Conservation (phyloP, 2,329 filamentous ascomycete genomes). For the Pseudogymnoascus sp. region DNA sequence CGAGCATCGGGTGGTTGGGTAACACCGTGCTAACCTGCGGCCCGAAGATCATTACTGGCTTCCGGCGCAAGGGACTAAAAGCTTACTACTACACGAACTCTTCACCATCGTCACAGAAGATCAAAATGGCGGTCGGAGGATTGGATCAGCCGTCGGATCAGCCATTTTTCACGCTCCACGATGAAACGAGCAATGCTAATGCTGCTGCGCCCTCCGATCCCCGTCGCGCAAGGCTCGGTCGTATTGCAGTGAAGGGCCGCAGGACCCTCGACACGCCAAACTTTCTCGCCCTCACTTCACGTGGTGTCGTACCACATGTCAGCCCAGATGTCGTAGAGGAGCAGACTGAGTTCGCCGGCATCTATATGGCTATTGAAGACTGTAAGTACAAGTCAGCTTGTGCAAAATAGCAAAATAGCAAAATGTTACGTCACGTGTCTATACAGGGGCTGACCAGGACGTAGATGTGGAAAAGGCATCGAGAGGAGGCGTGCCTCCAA, state of each 20-base stretch:
- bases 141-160: background rate
- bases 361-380: slow-evolving; percentile 84
- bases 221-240: slow-evolving; percentile 22
- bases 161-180: background rate
- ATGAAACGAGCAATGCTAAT: background rate
- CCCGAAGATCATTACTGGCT: slow-evolving; percentile 3
- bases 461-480: slow-evolving; percentile 55
- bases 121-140: background rate
- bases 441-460: background rate
- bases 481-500: slow-evolving; percentile 44
- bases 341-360: slow-evolving; percentile 56
- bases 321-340: slow-evolving; percentile 73
- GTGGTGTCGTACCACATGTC: slow-evolving; percentile 79
- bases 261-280: slow-evolving; percentile 72
- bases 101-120: background rate
- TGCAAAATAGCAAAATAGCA: no score
- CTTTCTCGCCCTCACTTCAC: slow-evolving; percentile 71
- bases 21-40: background rate
- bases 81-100: background rate
- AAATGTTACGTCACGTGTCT: background rate
- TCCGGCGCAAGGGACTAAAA: slow-evolving; percentile 4
- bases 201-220: background rate
- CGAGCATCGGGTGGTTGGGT: background rate
- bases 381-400: slow-evolving; percentile 51
- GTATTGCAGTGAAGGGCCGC: slow-evolving; percentile 51